phyloP scores from a whole-genome alignment of 2,329 filamentous ascomycete genomes.

The Talaromyces pinophilus region DNA sequence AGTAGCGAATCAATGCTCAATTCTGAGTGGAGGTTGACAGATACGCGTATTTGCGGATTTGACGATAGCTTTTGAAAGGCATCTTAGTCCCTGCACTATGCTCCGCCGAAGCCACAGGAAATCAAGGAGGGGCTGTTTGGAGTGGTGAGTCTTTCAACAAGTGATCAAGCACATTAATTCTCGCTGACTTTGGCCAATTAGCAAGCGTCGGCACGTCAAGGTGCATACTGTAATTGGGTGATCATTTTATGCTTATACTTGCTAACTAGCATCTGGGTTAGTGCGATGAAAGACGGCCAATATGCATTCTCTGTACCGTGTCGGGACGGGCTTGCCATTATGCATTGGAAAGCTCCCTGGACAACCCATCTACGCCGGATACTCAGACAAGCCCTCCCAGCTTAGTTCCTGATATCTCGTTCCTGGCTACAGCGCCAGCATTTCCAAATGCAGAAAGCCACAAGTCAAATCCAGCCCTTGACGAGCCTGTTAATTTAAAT shows the following conservation, averaged over 20 bases:
- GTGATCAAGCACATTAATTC: neutral
- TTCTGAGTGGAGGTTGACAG: neutral
- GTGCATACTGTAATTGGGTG: neutral
- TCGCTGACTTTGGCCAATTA: slow-evolving; percentile 9
- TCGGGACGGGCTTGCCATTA: slow-evolving; percentile 18
- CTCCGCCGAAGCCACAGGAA: slow-evolving; percentile 21
- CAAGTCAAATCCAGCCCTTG: neutral
- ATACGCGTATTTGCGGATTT: slow-evolving; percentile 7
- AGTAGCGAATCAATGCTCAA: neutral
- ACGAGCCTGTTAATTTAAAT: slow-evolving; percentile 14
- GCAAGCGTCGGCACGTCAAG: slow-evolving; percentile 21
- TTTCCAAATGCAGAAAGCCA: neutral
- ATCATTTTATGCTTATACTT: neutral
- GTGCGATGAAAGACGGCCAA: slow-evolving; percentile 19
- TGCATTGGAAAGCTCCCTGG: neutral
- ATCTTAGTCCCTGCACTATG: neutral
- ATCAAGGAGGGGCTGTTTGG: slow-evolving; percentile 19
- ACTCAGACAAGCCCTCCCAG: neutral
- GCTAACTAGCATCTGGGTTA: neutral
- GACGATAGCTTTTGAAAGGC: neutral
- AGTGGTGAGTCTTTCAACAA: slow-evolving; percentile 16
- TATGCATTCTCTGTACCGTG: slow-evolving; percentile 19
- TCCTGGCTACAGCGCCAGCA: neutral
- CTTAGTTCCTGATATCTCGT: neutral
- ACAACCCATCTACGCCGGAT: neutral